Conservation (phyloP, 495 filamentous ascomycete species). For the Bacidia rubella region DNA sequence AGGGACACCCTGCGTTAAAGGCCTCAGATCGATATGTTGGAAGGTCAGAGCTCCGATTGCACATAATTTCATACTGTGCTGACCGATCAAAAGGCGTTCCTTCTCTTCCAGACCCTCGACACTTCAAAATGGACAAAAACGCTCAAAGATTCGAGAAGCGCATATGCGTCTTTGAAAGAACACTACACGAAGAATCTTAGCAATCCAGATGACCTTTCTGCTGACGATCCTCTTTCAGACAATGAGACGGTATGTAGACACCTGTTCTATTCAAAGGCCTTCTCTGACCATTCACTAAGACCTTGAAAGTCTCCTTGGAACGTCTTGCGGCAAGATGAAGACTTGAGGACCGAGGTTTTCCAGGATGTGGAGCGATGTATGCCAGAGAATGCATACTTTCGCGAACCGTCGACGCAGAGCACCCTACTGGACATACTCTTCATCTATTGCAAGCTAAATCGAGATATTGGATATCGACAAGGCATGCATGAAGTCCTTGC, state of each 20-base stretch:
- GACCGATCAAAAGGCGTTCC: slow-evolving; percentile 46
- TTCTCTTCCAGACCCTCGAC: slow-evolving; percentile 62
- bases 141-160: slow-evolving; percentile 52
- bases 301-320: slow-evolving; percentile 73
- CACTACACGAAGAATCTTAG: slow-evolving; percentile 70
- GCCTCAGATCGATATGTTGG: slow-evolving; percentile 84
- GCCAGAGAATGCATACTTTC: slow-evolving; percentile 86
- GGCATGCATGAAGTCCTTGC: slow-evolving; percentile 96
- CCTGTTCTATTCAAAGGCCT: slow-evolving; percentile 4
- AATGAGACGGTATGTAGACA: slow-evolving; percentile 54
- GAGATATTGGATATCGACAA: slow-evolving; percentile 78
- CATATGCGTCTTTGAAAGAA: slow-evolving; percentile 56
- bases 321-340: slow-evolving; percentile 68
- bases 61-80: not conserved
- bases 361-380: slow-evolving; percentile 91
- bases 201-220: slow-evolving; percentile 62
- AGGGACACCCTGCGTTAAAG: slow-evolving; percentile 49
- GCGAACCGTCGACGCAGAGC: slow-evolving; percentile 59
- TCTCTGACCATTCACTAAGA: slow-evolving; percentile 31
- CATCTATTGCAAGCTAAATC: slow-evolving; percentile 87
- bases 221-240: slow-evolving; percentile 74
- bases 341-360: slow-evolving; percentile 73
- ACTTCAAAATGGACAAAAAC: slow-evolving; percentile 53
- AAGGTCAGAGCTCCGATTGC: slow-evolving; percentile 41
- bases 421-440: slow-evolving; percentile 84